These are phyloP conservation scores for Odontarrhena argentea DNA, from an alignment of 345 rosid species.

Conservation along the genomic window DNA sequence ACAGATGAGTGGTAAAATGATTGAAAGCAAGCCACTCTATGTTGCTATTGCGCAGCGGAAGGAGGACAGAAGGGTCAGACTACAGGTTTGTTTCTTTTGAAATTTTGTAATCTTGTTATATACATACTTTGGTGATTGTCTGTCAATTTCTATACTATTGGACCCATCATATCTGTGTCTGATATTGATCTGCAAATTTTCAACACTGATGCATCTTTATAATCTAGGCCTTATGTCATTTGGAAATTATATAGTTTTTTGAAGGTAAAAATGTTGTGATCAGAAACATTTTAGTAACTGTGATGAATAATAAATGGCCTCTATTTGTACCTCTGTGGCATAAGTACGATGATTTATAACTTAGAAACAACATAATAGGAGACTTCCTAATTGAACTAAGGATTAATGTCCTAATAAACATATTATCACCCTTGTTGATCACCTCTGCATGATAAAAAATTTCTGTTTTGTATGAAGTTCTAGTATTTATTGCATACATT, in stretches of 20 bases:
- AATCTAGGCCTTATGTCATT: background rate
- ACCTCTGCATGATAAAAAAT: background rate
- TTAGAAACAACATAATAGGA: slow-evolving; percentile 36
- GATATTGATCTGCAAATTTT: background rate
- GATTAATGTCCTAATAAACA: background rate
- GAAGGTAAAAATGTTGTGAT: background rate
- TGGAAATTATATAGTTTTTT: background rate
- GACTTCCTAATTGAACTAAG: background rate
- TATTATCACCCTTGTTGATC: slow-evolving; percentile 15
- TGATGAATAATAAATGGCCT: background rate
- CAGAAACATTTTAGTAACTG: background rate
- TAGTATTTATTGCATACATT: slow-evolving; percentile 7
- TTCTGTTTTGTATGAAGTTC: slow-evolving; percentile 4
- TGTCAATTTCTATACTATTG: background rate
- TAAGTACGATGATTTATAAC: background rate
- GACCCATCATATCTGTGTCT: background rate
- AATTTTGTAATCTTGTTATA: slow-evolving; percentile 16
- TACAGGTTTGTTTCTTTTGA: slow-evolving; percentile 40
- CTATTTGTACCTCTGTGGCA: background rate
- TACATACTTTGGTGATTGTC: slow-evolving; percentile 9
- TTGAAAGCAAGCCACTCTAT: slow-evolving; percentile 45
- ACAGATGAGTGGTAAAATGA: slow-evolving; percentile 44
- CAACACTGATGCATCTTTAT: background rate
- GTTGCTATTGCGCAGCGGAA: slow-evolving; percentile 45
- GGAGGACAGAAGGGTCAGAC: slow-evolving; percentile 45